phyloP scores from a whole-genome alignment of 192 early-diverging fungal species.

The Umbelopsis sp. region DNA sequence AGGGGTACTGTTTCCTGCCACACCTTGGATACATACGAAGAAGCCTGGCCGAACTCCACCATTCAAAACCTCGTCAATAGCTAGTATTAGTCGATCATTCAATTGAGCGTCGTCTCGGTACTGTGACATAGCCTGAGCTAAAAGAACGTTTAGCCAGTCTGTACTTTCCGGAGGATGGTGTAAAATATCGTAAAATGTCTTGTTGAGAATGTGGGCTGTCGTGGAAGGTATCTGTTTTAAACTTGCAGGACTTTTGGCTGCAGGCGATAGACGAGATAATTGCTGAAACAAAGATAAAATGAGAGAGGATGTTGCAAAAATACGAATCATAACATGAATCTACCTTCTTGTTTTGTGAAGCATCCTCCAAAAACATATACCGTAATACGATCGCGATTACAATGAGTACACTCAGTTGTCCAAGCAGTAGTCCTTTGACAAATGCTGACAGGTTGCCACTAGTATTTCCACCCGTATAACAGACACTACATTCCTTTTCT shows the following conservation, averaged over 20 bases:
- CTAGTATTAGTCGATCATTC: slow-evolving; percentile 62
- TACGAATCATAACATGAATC: neutral
- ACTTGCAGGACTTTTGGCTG: slow-evolving; percentile 10
- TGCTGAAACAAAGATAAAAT: neutral
- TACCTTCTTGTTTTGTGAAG: slow-evolving; percentile 42
- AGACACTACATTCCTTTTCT: slow-evolving; percentile 9
- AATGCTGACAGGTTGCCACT: slow-evolving; percentile 35
- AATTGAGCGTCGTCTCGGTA: slow-evolving; percentile 75
- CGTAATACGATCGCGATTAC: slow-evolving; percentile 53
- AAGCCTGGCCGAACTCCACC: slow-evolving; percentile 67
- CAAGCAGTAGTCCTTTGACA: slow-evolving; percentile 51
- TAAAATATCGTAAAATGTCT: slow-evolving; percentile 58
- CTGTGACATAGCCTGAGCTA: slow-evolving; percentile 75
- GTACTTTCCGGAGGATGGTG: slow-evolving; percentile 68
- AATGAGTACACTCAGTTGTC: slow-evolving; percentile 52
- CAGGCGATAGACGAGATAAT: slow-evolving; percentile 10
- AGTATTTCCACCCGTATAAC: neutral
- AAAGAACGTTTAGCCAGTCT: slow-evolving; percentile 84
- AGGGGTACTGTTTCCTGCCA: no score
- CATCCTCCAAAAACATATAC: slow-evolving; percentile 58
- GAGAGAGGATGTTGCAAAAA: neutral
- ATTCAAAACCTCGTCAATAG: slow-evolving; percentile 73
- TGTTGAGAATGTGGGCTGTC: slow-evolving; percentile 54
- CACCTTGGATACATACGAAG: slow-evolving; percentile 53
- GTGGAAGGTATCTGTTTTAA: slow-evolving; percentile 27